Evolutionary conservation across 2,329 filamentous ascomycete genomes (phyloP).

Genomic region (Trichoderma semiorbis): DNA sequence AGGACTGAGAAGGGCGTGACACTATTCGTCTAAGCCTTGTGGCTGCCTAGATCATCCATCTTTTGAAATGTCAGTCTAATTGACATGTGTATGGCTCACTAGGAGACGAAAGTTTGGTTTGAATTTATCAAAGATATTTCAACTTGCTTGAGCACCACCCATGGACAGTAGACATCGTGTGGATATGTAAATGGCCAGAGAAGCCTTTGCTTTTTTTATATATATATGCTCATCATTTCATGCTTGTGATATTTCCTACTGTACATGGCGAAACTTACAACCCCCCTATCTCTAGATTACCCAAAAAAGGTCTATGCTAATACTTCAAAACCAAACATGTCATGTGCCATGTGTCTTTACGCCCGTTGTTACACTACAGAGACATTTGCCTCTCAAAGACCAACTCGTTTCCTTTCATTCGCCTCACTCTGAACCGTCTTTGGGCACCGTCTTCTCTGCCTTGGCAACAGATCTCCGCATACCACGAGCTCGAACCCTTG

Average conservation of each 20-base stretch:
- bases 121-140: background rate
- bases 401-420: background rate
- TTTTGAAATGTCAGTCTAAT: background rate
- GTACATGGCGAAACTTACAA: background rate
- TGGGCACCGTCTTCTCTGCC: background rate
- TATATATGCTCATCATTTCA: background rate
- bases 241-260: slow-evolving; percentile 5
- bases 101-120: background rate
- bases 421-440: background rate
- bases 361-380: background rate
- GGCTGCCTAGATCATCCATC: background rate
- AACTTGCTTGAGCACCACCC: no score
- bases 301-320: background rate
- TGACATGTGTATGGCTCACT: background rate
- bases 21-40: background rate
- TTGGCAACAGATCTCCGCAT: background rate
- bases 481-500: background rate
- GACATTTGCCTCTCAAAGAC: background rate
- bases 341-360: background rate
- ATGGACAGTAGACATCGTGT: background rate
- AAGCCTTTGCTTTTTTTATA: background rate
- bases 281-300: background rate
- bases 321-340: background rate
- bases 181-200: background rate
- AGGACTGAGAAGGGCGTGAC: background rate